Base-by-base conservation (phyloP, 1,139 yeast species). In the Geotrichum bryndzae region DNA sequence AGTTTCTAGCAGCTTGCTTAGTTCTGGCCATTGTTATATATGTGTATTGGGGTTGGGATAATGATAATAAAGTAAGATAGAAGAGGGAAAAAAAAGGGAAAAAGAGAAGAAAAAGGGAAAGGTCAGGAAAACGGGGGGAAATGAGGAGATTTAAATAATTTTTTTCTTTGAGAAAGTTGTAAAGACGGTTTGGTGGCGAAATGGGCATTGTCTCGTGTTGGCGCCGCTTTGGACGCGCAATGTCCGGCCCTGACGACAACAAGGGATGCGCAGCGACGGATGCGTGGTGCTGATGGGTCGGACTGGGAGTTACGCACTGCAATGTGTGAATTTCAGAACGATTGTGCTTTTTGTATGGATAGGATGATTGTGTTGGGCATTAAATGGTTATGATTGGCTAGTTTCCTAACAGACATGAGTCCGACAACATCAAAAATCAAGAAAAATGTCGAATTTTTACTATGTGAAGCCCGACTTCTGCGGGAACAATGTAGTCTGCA, bases 1-100 rank as follows among this genome's bases (percentile, higher is more conserved):
- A 90, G 82, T 91, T 91, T 87, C 97, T 90, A 77, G 97, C 97
- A 70, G 97, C 91, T 85, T 92, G 96, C 83, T 92, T 91, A 70
- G 97, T 91, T 88, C 97, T 91, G 79, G 97, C 97, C 97, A 91
- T 91, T 80, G 68, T 79, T 67, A 18, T 25, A 18, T 29, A 23
- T 41, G 50, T 31, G 18, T 52, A n/a, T 27, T 27, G 63, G 63
- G 54, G 38, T 22, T 31, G 58, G 58, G 60, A 52, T 51, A 55
- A 50, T 56, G 22, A 4, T 25, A 4, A 25, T 41, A 23, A 38
- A 23, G 41, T 35, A 60, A 56, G 25, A 13, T 22, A 38, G 38
- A 51, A 33, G 45, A 25, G 27, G 48, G 27, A 52, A 56, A 51
- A 33, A 55, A 31, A 48, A 23, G 51, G 46, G 57, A 29, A 38